Percentiles rank a stretch among this genome's conserved stretches.
phyloP scores from a whole-genome alignment of 2,329 filamentous ascomycete species.

The Colletotrichum incanum region DNA sequence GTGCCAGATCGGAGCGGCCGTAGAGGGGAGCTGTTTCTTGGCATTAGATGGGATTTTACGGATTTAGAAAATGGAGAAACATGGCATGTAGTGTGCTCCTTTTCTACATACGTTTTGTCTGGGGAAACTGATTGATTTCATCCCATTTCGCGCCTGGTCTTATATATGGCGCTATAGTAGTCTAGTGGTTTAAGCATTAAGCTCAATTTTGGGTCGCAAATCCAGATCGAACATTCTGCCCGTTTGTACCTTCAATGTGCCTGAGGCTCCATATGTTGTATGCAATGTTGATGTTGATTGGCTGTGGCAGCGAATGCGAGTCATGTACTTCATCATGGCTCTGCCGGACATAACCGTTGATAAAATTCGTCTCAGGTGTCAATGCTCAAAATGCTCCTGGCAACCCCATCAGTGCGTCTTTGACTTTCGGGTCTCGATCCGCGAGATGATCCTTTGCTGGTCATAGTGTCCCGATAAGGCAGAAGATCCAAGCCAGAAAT shows the following conservation, averaged over 20 bases:
- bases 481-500: neutral
- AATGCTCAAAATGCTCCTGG: constrained; percentile 10
- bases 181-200: constrained; percentile 16
- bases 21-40: neutral
- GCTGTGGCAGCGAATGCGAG: constrained; percentile 1
- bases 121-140: neutral
- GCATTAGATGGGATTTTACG: neutral
- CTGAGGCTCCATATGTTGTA: constrained; percentile 1
- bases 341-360: constrained; percentile 18
- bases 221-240: neutral
- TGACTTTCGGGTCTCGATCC: neutral
- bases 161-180: neutral
- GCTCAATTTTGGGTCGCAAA: neutral
- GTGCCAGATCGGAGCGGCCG: constrained; percentile 1
- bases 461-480: neutral
- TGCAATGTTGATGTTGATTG: constrained; percentile 8
- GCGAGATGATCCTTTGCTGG: neutral
- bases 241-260: neutral
- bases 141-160: neutral
- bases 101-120: neutral
- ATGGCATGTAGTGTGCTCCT: neutral
- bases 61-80: neutral
- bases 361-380: constrained; percentile 18
- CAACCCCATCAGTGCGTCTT: neutral
- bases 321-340: constrained; percentile 21